These are phyloP conservation scores for Rhodomyrtus tomentosa DNA, from an alignment of 345 rosid species.

Conservation along the genomic window DNA sequence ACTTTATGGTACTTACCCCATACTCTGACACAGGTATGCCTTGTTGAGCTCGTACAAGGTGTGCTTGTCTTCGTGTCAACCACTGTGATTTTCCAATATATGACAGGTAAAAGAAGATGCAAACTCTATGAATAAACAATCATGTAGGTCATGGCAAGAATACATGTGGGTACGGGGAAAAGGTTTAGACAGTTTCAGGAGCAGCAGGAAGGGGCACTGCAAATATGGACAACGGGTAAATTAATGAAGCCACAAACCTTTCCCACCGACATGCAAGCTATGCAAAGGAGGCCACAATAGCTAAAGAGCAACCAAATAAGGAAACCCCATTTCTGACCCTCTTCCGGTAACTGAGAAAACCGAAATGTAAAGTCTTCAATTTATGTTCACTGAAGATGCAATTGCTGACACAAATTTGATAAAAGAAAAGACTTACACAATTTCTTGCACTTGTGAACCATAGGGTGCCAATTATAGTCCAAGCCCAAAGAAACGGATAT, in stretches of 20 bases:
- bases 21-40: conserved; percentile 93
- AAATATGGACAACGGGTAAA: not conserved
- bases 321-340: conserved; percentile 97
- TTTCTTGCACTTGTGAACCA: conserved; percentile 71
- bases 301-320: conserved; percentile 94
- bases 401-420: not conserved
- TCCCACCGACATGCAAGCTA: conserved; percentile 71
- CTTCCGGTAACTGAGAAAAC: conserved; percentile 65
- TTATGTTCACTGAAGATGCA: not conserved
- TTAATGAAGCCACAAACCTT: conserved; percentile 31
- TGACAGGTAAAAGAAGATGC: not conserved
- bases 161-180: not conserved
- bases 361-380: not conserved
- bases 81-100: conserved; percentile 28
- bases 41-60: conserved; percentile 75
- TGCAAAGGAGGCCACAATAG: conserved; percentile 82
- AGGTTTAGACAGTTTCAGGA: not conserved
- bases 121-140: not conserved
- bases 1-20: conserved; percentile 44
- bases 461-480: conserved; percentile 85
- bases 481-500: conserved; percentile 91
- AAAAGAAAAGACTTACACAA: conserved; percentile 51
- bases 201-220: not conserved
- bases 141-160: not conserved
- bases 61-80: conserved; percentile 84